Evolutionary conservation across 2,329 filamentous ascomycete species (phyloP), one percentile per base, ranked within the genome.

Genomic region (Tolypocladium tropicale): DNA sequence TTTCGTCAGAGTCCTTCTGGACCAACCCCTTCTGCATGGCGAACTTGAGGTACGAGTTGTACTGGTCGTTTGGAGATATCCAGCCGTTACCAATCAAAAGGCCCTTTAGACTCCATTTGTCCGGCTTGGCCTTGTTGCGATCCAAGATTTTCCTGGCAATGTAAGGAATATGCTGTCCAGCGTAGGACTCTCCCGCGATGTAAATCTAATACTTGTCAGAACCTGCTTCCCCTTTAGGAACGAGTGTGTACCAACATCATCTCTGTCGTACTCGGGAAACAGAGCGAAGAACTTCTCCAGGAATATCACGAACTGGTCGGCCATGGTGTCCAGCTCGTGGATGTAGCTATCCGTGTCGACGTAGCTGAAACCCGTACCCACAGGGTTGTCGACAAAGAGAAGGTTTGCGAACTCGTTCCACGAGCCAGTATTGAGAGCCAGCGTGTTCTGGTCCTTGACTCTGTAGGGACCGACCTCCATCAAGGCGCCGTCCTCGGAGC

Each of bases 381-480:
- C 92, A 0, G 94, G 94, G 68, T 97, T 95, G 68, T 99, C 94
- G 58, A 99, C 90, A 68, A 99, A 99, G 57, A 99, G 82, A 53
- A 99, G 73, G 66, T 99, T 99, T 61, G 94, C 90, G 67, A 97
- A 99, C 75, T 99, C 93, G 71, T 96, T 88, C 95, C 95, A 99
- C 1, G 91, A 92, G n/a, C 94, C 94, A 55, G 95, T 87, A 70
- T 96, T 96, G 69, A 90, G 85, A 57, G 77, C 78, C 56, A 99
- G 75, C 4, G 65, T 86, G 78, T 72, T 80, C 72, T 88, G 82
- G 62, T 93, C 82, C 67, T 88, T 86, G 56, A 99, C 75, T 61
- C 94, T 80, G 71, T 96, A 99, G 2, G 94, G 94, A 0, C 94
- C 94, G 60, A 99, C 83, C 72, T 99, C 94, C 81, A 97, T 97